These are phyloP conservation scores for Aspergillus proliferans DNA, from an alignment of 2,329 filamentous ascomycete genomes.

Conservation along the genomic window DNA sequence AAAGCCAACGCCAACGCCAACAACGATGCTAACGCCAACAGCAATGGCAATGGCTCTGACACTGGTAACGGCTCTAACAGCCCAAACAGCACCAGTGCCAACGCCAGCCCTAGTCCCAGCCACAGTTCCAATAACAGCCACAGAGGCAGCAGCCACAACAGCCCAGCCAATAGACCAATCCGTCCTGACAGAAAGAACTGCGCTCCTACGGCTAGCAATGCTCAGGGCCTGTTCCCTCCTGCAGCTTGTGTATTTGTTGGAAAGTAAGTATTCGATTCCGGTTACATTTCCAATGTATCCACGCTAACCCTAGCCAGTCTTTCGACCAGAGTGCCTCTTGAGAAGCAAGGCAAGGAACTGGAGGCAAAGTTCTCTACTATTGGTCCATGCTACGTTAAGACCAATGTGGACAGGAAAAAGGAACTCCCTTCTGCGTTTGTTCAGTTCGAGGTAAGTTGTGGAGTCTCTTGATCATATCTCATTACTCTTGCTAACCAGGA, in stretches of 20 bases:
- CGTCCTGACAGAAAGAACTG: conserved; percentile 24
- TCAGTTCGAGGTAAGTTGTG: conserved; percentile 31
- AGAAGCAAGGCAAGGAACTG: conserved; percentile 25
- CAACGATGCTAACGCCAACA: neutral
- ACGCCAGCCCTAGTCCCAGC: neutral
- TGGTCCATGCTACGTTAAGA: conserved; percentile 31
- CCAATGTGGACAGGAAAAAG: conserved; percentile 27
- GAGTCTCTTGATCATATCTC: neutral
- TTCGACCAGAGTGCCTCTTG: conserved; percentile 17
- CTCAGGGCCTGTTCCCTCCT: conserved; percentile 32
- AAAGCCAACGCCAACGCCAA: neutral
- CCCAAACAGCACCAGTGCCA: neutral
- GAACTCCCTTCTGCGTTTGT: conserved; percentile 32
- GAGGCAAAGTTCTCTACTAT: conserved; percentile 23
- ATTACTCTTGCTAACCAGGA: neutral
- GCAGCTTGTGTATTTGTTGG: conserved; percentile 34
- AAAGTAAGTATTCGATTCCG: conserved; percentile 23
- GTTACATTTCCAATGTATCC: neutral
- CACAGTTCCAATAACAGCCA: neutral
- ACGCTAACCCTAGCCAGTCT: conserved; percentile 18
- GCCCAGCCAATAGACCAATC: neutral
- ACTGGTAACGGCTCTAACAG: neutral
- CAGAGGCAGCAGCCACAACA: too few species aligned
- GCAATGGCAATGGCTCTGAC: neutral
- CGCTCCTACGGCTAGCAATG: conserved; percentile 24